These are phyloP conservation scores for Persicaria maculosa DNA, from an alignment of 148 eudicot species.

Conservation along the genomic window DNA sequence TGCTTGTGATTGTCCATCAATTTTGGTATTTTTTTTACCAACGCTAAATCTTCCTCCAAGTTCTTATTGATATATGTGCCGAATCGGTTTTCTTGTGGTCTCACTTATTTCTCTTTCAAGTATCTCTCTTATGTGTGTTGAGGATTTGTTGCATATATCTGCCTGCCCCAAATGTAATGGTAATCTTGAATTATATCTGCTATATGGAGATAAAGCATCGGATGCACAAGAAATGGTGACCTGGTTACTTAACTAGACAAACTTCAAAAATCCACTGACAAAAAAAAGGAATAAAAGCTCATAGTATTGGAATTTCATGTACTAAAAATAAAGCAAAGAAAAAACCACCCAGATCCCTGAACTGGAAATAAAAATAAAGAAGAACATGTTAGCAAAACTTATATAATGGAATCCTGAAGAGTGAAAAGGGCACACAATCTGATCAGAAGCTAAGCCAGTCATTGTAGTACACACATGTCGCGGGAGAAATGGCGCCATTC, in stretches of 20 bases:
- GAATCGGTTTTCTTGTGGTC: too few species aligned
- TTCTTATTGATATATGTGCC: too few species aligned
- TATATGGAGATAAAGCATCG: too few species aligned
- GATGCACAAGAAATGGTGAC: too few species aligned
- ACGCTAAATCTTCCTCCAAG: too few species aligned
- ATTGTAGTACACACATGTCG: constrained; percentile 51
- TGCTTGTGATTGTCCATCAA: too few species aligned
- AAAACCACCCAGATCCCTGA: neutral
- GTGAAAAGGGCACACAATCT: neutral
- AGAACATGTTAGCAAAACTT: neutral
- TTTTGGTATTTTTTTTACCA: too few species aligned
- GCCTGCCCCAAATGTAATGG: too few species aligned
- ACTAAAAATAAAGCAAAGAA: neutral
- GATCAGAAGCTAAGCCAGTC: constrained; percentile 45
- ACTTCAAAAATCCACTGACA: neutral
- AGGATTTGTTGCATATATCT: too few species aligned
- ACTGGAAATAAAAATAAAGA: neutral
- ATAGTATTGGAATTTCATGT: neutral
- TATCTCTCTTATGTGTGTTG: too few species aligned
- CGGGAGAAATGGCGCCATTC: constrained; percentile 67
- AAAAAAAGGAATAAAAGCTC: neutral
- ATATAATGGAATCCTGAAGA: neutral
- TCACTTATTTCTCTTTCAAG: too few species aligned
- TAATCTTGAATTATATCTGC: too few species aligned
- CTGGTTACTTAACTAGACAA: neutral